Base-by-base conservation (phyloP, 768 basidiomycete species). In the Lactifluus rugatus region DNA sequence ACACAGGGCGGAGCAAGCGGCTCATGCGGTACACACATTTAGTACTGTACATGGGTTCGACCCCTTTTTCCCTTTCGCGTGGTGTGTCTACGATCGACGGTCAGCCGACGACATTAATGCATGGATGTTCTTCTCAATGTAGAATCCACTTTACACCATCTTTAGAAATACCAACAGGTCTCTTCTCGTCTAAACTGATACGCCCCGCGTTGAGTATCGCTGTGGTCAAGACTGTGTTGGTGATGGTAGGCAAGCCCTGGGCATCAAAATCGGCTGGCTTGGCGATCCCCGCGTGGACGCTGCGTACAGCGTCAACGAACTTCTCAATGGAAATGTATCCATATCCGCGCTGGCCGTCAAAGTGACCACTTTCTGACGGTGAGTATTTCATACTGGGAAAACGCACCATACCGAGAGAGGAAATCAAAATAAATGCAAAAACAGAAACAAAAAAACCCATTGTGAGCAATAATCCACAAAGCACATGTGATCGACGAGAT, bases 311-410 rank as follows among this genome's bases (percentile, higher is more conserved):
- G 68, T 90, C 91, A 69, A 95, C 75, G 72, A 94, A 94, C 72
- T 89, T 93, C 72, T 92, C 92, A 65, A 94, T 89, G 17, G 89
- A 93, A 66, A 94, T 76, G 69, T 95, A 84, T 60, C 89, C 93
- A 70, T 96, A 96, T 16, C 93, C 93, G 56, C 86, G 81, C 73
- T 94, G 93, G 28, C 93, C 93, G 67, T 95, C 93, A 68, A 96
- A 95, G 72, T 91, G 87, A 6, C 92, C 93, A 56, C 81, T 87
- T 73, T 89, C 89, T 53, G 89, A 91, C 5, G 91, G 89, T 39
- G 90, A 87, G 72, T 95, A 95, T 67, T 94, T 95, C 87, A 95
- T 94, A 74, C 89, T 89, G 69, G 23, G 28, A 54, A 56, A 44
- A 19, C 53, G 11, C 45, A 34, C 21, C 39, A 42, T 23, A 44